Evolutionary conservation across 768 basidiomycete species (phyloP).

Genomic region (Goffeauzyma gilvescens): DNA sequence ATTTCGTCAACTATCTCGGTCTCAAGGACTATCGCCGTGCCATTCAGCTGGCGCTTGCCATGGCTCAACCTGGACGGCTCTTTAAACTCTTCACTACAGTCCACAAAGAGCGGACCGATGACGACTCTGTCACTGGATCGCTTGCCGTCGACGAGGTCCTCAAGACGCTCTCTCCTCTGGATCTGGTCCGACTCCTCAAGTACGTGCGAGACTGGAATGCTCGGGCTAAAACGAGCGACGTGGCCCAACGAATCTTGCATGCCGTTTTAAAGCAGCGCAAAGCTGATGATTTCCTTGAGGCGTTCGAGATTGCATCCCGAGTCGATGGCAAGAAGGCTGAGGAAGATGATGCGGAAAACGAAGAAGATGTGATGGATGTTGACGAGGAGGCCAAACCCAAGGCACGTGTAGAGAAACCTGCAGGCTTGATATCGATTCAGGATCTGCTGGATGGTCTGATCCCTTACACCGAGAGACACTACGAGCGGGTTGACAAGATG

Average conservation of each 20-base stretch:
- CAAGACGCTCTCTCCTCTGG: conserved; percentile 47
- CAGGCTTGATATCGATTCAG: conserved; percentile 8
- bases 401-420: neutral
- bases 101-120: conserved; percentile 21
- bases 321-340: conserved; percentile 5
- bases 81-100: conserved; percentile 58
- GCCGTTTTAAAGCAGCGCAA: conserved; percentile 59
- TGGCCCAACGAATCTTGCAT: conserved; percentile 69
- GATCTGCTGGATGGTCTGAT: conserved; percentile 70
- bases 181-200: conserved; percentile 60
- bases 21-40: conserved; percentile 78
- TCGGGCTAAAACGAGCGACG: conserved; percentile 62
- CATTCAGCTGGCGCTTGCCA: conserved; percentile 73
- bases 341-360: conserved; percentile 12
- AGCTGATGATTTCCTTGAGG: conserved; percentile 51
- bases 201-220: conserved; percentile 88
- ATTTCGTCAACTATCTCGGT: conserved; percentile 73
- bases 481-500: conserved; percentile 60
- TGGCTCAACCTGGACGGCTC: conserved; percentile 71
- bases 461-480: conserved; percentile 87
- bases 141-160: conserved; percentile 63
- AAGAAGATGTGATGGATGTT: neutral
- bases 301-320: conserved; percentile 37
- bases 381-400: conserved; percentile 3
- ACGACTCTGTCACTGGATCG: conserved; percentile 45